Evolutionary conservation across 2,329 filamentous ascomycete species (phyloP).

Genomic region (Claviceps purpurea): DNA sequence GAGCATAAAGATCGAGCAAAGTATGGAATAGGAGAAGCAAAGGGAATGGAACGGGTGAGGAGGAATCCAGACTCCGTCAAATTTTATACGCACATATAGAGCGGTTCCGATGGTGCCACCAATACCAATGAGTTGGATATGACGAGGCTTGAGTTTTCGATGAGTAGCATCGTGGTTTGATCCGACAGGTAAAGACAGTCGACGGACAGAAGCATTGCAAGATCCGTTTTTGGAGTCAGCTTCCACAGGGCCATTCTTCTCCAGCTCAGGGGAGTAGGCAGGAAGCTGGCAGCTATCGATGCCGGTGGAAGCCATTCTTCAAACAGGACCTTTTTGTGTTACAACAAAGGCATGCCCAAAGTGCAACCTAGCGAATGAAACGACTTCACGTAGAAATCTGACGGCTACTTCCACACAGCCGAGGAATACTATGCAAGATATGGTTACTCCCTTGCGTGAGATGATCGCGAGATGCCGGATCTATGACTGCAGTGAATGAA

Average conservation of each 20-base stretch:
- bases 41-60: neutral
- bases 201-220: neutral
- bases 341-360: neutral
- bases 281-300: slow-evolving; percentile 7
- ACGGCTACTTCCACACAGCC: too few relatives aligned
- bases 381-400: too few relatives aligned
- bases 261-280: slow-evolving; percentile 13
- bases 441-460: too few relatives aligned
- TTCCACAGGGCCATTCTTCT: slow-evolving; percentile 3
- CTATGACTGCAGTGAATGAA: too few relatives aligned
- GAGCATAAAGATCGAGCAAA: slow-evolving; percentile 9
- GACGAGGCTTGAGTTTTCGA: slow-evolving; percentile 39
- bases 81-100: slow-evolving; percentile 31
- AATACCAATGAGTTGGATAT: slow-evolving; percentile 48
- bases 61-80: neutral
- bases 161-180: slow-evolving; percentile 29
- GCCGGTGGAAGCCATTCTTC: slow-evolving; percentile 12
- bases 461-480: too few relatives aligned
- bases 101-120: slow-evolving; percentile 52
- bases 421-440: too few relatives aligned
- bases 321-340: too few relatives aligned
- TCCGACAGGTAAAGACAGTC: slow-evolving; percentile 9
- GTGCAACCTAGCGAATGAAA: too few relatives aligned
- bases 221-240: neutral
- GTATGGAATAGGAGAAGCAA: neutral